These are phyloP conservation scores for Skeletonema costatum DNA, from an alignment of 108 stramenopile species.

Conservation along the genomic window DNA sequence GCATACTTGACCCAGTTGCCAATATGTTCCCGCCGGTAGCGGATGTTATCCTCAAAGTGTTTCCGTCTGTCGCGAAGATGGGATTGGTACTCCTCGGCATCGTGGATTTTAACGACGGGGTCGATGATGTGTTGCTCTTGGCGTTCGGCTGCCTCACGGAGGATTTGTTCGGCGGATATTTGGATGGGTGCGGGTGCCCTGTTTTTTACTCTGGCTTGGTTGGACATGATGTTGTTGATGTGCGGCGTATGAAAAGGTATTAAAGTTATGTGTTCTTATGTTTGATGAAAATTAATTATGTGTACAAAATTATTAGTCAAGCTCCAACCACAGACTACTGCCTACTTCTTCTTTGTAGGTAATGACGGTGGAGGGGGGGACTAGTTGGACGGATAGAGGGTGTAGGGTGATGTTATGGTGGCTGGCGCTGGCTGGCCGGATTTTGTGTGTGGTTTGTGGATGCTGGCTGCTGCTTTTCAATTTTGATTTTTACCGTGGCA, in stretches of 20 bases:
- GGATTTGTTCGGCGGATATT: conserved; percentile 98
- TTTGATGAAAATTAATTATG: neutral
- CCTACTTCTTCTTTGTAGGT: too few relatives aligned
- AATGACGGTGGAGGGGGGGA: too few relatives aligned
- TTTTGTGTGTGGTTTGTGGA: too few relatives aligned
- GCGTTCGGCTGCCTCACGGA: conserved; percentile 96
- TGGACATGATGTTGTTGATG: conserved; percentile 55
- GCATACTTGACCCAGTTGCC: conserved; percentile 99
- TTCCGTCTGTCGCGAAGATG: conserved; percentile 92
- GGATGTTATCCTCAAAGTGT: conserved; percentile 95
- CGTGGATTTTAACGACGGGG: conserved; percentile 90
- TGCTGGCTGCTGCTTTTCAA: too few relatives aligned
- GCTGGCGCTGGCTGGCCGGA: too few relatives aligned
- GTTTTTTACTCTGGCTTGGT: conserved; percentile 89
- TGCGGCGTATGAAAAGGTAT: too few relatives aligned
- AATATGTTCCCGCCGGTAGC: conserved; percentile 93
- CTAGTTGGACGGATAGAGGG: too few relatives aligned
- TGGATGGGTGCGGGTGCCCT: conserved; percentile 99
- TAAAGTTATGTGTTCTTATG: neutral
- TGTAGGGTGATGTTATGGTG: too few relatives aligned
- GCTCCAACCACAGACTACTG: too few relatives aligned
- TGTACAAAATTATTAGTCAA: neutral
- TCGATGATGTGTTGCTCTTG: conserved; percentile 80
- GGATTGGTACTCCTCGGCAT: conserved; percentile 97
- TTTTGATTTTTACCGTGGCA: too few relatives aligned